Base-by-base conservation (phyloP, 768 basidiomycete genomes). In the Gyrodon lividus region DNA sequence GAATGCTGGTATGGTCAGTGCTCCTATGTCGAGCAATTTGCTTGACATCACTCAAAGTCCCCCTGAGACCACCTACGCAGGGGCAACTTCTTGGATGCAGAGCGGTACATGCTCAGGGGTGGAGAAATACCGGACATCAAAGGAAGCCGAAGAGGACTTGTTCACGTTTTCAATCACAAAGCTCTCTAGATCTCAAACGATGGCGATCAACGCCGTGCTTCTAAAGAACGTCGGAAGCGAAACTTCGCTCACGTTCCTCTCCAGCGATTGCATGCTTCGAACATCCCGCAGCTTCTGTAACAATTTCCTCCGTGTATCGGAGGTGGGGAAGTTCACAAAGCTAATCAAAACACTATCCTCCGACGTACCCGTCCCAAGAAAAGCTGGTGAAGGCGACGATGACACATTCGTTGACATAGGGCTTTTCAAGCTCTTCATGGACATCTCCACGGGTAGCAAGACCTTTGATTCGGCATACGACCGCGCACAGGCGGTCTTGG, bases 121-220 rank as follows among this genome's bases (percentile, higher is more conserved):
- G 48, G 31, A 28, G 14, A 30, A 6, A n/a, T 56, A 52, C 41
- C 54, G 41, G 20, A 20, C 24, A 16, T 51, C 34, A 3, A 23
- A 43, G 14, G 23, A 37, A 19, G 35, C 28, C 1, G 55, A 62
- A 38, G 41, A 60, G 13, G 70, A 72, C 35, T 16, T 38, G 12
- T 72, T 72, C 48, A 52, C 48, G 0, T 70, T 71, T 50, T 24
- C 43, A 8, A 66, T 70, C 42, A 68, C 59, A 16, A 70, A 65
- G 24, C 64, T 73, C 13, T 33, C 54, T 0, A 31, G 6, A 33
- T 16, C 30, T 7, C 40, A 55, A 34, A 55, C 50, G 16, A 39
- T 46, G 40, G 24, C 30, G 1, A 28, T 55, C 22, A 55, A 55
- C 28, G 17, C 14, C 1, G 31, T 55, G 28, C 28, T 47, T 30